Evolutionary conservation across 2,329 filamentous ascomycete species (phyloP).

Genomic region (Fusarium sp.): DNA sequence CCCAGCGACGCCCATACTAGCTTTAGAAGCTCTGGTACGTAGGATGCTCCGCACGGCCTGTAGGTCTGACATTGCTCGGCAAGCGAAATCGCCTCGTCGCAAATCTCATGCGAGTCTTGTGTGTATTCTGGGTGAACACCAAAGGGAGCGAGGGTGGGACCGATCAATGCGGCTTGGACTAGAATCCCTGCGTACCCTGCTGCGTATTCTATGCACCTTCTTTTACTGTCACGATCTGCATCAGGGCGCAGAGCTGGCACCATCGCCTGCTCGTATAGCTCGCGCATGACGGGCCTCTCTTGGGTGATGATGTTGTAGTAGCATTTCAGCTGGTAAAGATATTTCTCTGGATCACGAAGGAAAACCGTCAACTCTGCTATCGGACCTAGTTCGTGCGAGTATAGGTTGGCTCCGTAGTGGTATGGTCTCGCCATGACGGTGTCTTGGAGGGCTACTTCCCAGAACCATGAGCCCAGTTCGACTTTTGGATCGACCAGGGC

Average conservation of each 20-base stretch:
- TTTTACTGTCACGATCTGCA: neutral
- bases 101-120: neutral
- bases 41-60: slow-evolving; percentile 18
- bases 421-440: slow-evolving; percentile 9
- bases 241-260: neutral
- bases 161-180: slow-evolving; percentile 6
- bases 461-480: slow-evolving; percentile 22
- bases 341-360: slow-evolving; percentile 16
- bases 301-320: slow-evolving; percentile 11
- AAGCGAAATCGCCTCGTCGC: slow-evolving; percentile 10
- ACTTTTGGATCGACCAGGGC: slow-evolving; percentile 11
- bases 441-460: slow-evolving; percentile 14
- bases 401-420: slow-evolving; percentile 8
- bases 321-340: slow-evolving; percentile 23
- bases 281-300: slow-evolving; percentile 1
- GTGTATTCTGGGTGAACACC: neutral
- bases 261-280: slow-evolving; percentile 1
- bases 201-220: slow-evolving; percentile 7
- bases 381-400: slow-evolving; percentile 14
- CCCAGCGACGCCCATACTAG: slow-evolving; percentile 13
- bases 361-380: slow-evolving; percentile 19
- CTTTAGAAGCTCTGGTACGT: slow-evolving; percentile 22
- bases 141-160: slow-evolving; percentile 7
- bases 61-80: slow-evolving; percentile 5
- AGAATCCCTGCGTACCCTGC: slow-evolving; percentile 11